Conservation (phyloP, 2,329 filamentous ascomycete species). For the Aspergillus sp. region DNA sequence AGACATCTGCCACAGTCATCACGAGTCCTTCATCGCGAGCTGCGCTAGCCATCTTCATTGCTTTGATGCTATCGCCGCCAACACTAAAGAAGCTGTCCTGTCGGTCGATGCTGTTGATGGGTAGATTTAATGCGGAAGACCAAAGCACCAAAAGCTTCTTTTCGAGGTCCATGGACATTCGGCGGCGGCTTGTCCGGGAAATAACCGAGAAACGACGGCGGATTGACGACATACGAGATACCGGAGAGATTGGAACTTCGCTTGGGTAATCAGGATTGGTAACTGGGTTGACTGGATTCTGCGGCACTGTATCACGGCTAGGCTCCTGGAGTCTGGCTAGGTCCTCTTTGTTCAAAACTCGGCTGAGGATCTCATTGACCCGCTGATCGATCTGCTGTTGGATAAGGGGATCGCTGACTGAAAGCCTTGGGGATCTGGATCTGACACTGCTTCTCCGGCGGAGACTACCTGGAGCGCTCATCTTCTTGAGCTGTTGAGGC, state of each 20-base stretch:
- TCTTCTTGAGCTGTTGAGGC: too few species aligned
- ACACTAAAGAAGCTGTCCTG: slow-evolving; percentile 45
- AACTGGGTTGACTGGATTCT: too few species aligned
- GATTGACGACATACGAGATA: neutral
- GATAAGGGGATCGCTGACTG: neutral
- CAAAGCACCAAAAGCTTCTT: slow-evolving; percentile 38
- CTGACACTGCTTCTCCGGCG: neutral
- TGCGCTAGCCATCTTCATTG: slow-evolving; percentile 44
- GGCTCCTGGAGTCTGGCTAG: slow-evolving; percentile 17
- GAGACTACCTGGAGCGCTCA: slow-evolving; percentile 17
- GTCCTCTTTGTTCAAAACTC: slow-evolving; percentile 32
- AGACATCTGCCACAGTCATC: slow-evolving; percentile 46
- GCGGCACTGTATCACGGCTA: neutral
- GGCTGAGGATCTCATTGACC: slow-evolving; percentile 34
- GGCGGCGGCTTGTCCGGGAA: slow-evolving; percentile 10
- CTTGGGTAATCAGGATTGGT: neutral
- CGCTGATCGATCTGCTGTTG: slow-evolving; percentile 35
- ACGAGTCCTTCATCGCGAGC: slow-evolving; percentile 40
- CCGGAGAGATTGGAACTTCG: neutral
- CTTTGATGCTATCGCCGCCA: slow-evolving; percentile 43
- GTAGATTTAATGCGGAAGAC: slow-evolving; percentile 36
- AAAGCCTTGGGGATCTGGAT: neutral
- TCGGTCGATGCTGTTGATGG: slow-evolving; percentile 31
- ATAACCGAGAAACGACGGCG: neutral
- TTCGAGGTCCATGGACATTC: slow-evolving; percentile 29